Conservation (phyloP, 495 filamentous ascomycete genomes). For the Chaetomidium leptoderma region DNA sequence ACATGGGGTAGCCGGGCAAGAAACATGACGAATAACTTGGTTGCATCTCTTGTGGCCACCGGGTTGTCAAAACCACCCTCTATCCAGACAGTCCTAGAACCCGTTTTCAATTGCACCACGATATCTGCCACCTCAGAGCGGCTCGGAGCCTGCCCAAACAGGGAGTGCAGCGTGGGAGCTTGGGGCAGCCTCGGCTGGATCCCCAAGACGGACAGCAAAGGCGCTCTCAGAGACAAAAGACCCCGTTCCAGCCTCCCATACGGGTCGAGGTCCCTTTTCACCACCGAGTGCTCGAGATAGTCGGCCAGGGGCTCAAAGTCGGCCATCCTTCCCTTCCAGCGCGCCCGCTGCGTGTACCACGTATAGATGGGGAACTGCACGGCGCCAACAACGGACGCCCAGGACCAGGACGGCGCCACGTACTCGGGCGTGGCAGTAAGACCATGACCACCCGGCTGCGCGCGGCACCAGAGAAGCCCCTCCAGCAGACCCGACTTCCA, state of each 20-base stretch:
- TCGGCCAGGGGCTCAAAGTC: conserved; percentile 24
- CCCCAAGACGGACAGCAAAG: conserved; percentile 13
- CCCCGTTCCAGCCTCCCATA: conserved; percentile 7
- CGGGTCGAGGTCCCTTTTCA: conserved; percentile 3
- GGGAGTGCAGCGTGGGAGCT: conserved; percentile 2
- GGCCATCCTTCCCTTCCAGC: conserved; percentile 16
- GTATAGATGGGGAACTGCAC: conserved; percentile 25
- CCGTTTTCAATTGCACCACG: conserved; percentile 8
- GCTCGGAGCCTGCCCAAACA: conserved; percentile 15
- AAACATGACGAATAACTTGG: conserved; percentile 16
- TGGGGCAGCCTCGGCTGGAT: conserved; percentile 2
- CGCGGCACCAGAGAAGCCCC: conserved; percentile 27
- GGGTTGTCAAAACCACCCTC: conserved; percentile 23
- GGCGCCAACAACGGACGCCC: conserved; percentile 32
- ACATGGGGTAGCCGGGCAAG: conserved; percentile 23
- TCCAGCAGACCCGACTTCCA: conserved; percentile 28
- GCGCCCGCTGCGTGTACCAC: conserved; percentile 19
- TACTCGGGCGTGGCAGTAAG: conserved; percentile 10
- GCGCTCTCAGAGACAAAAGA: conserved; percentile 13
- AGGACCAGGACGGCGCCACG: conserved; percentile 38
- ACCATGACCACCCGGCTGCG: not conserved
- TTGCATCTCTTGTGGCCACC: not conserved
- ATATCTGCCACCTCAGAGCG: conserved; percentile 16
- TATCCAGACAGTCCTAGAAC: conserved; percentile 13
- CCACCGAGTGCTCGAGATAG: conserved; percentile 6